A percentile compares a stretch with the other conserved stretches of the same genome.
These are phyloP conservation scores for Alternaria alternata DNA, from an alignment of 2,329 filamentous ascomycete species.

Conservation along the genomic window DNA sequence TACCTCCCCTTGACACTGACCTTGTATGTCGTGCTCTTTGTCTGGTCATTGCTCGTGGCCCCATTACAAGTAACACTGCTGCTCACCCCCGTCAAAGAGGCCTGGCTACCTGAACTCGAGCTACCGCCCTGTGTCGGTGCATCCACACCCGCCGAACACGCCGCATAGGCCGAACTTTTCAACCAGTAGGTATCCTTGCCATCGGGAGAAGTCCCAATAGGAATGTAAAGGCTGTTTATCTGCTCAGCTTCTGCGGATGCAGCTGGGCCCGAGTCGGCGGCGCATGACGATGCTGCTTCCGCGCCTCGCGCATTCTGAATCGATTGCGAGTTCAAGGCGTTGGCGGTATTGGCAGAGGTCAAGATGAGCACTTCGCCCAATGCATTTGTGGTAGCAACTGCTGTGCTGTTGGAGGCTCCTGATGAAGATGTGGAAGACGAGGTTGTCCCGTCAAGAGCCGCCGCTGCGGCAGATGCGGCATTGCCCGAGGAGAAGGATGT, in stretches of 20 bases:
- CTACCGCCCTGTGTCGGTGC: not conserved
- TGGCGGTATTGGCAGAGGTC: too few species aligned
- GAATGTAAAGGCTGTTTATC: constrained; percentile 4
- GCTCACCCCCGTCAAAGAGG: not conserved
- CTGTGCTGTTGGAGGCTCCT: too few species aligned
- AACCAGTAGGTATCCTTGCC: not conserved
- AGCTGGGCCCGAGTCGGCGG: too few species aligned
- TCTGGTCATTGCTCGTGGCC: not conserved
- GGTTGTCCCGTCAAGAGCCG: too few species aligned
- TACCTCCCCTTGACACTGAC: constrained; percentile 1
- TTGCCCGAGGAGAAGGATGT: too few species aligned
- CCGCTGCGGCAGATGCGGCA: too few species aligned
- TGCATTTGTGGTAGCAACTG: too few species aligned
- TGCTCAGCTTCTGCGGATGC: not conserved
- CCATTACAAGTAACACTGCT: constrained; percentile 2
- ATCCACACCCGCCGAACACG: constrained; percentile 4
- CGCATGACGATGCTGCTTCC: too few species aligned
- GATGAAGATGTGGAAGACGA: too few species aligned
- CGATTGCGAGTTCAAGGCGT: too few species aligned
- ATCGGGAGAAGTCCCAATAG: not conserved
- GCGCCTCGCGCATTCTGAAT: too few species aligned
- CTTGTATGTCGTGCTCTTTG: not conserved
- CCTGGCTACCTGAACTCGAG: not conserved
- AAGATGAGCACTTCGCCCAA: too few species aligned
- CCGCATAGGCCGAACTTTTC: constrained; percentile 3